Base-by-base conservation (phyloP, 176 grass and related monocot species). In the Echinochloa phyllopogon region DNA sequence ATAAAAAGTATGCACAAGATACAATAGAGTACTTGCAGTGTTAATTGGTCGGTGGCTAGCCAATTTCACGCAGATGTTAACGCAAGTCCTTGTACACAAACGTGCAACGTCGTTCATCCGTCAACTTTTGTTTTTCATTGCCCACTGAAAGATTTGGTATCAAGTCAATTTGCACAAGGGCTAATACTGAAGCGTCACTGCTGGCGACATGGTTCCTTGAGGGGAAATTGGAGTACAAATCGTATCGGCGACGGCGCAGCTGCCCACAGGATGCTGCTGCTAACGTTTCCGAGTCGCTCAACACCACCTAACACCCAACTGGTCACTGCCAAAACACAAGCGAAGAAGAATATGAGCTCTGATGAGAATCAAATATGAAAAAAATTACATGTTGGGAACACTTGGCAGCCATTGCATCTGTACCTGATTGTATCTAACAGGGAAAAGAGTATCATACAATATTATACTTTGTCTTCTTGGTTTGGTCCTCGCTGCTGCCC, bases 221-320 rank as follows among this genome's bases (percentile, higher is more conserved):
- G 47, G 67, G 12, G 43, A 58, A 80, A 80, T 39, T 56, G 52
- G 83, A 67, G 62, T 69, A 50, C 83, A 50, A 20, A 53, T 80
- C 81, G 40, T 56, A 86, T 82, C 64, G 55, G 64, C 64, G 76
- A 76, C 49, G 78, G 51, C 9, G 72, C 57, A 67, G 66, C 45
- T 86, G 79, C 47, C 74, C 48, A 61, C 66, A 79, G 58, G 74
- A 56, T 17, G 68, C 55, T 21, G 21, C 29, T 56, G 21, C 41
- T 48, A 74, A 74, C 84, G 84, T 79, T 87, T 86, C 83, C 88
- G 84, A 87, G 74, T 74, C 58, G 74, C 56, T 66, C 12, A 67
- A 40, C 21, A 25, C 76, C 81, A 81, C 82, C 84, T 51, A 58
- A 86, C 49, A 48, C 88, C 44, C 79, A 76, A 81, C 47, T 83